Conservation (phyloP, 208 protist genomes). For the Acanthamoeba lenticulata region DNA sequence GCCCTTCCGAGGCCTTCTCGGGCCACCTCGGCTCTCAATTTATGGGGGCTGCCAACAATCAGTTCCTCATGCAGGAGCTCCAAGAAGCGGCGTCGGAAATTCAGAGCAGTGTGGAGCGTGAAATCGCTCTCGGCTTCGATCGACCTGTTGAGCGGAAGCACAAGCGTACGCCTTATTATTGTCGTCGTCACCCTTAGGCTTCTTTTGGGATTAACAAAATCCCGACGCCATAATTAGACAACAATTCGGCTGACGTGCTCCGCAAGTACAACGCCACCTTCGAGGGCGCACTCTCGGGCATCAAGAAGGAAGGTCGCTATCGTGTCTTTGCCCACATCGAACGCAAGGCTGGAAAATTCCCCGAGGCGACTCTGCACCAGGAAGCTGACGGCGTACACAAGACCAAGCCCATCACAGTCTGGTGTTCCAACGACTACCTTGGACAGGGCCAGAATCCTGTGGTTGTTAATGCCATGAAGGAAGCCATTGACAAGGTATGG, state of each 20-base stretch:
- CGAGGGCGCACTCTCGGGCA: constrained; percentile 31
- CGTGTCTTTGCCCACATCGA: constrained; percentile 72
- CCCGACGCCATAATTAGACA: no score
- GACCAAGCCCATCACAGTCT: constrained; percentile 86
- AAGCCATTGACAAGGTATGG: constrained; percentile 74
- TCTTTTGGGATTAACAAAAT: no score
- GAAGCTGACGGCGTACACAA: constrained; percentile 35
- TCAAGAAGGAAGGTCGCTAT: constrained; percentile 77
- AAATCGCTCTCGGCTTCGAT: constrained; percentile 17
- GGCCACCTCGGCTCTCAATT: not conserved
- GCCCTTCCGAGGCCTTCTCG: not conserved
- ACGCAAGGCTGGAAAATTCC: constrained; percentile 65
- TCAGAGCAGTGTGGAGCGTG: not conserved
- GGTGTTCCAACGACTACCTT: constrained; percentile 93
- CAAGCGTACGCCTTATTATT: constrained; percentile 40
- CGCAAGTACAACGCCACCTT: constrained; percentile 64
- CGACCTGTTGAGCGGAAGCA: not conserved
- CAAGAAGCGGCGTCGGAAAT: not conserved
- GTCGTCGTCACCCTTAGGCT: no score
- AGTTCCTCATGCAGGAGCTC: constrained; percentile 29
- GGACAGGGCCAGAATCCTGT: constrained; percentile 89
- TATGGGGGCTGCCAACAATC: not conserved
- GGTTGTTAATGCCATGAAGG: constrained; percentile 84
- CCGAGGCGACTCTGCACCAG: constrained; percentile 45
- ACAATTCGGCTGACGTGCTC: not conserved